Conservation (phyloP, 2,329 filamentous ascomycete genomes). For the Colletotrichum sp. region DNA sequence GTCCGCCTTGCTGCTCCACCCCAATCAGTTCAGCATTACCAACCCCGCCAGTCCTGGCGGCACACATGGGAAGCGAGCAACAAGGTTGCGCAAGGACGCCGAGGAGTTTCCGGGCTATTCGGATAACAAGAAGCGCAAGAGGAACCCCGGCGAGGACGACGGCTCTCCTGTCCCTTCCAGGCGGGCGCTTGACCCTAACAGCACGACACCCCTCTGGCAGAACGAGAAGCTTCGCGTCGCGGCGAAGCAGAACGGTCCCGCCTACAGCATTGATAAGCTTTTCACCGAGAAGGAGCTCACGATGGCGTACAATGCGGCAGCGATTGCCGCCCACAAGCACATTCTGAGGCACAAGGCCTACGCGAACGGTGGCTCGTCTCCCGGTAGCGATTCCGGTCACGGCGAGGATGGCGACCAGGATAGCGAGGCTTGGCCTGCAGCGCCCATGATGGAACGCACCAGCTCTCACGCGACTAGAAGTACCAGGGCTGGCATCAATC, state of each 20-base stretch:
- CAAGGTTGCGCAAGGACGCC: conserved; percentile 63
- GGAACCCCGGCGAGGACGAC: conserved; percentile 64
- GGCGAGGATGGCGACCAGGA: conserved; percentile 55
- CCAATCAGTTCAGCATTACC: conserved; percentile 70
- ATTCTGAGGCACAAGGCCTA: conserved; percentile 61
- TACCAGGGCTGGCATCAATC: conserved; percentile 58
- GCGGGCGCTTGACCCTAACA: conserved; percentile 59
- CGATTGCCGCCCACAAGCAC: conserved; percentile 66
- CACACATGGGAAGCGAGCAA: conserved; percentile 67
- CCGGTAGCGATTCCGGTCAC: conserved; percentile 59
- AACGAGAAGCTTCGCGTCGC: conserved; percentile 60
- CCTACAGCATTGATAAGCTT: conserved; percentile 72
- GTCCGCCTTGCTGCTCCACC: conserved; percentile 68
- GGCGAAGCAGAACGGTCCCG: conserved; percentile 61
- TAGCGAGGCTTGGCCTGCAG: conserved; percentile 50
- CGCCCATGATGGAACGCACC: conserved; percentile 66
- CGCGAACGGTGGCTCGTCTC: conserved; percentile 55
- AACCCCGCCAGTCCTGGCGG: conserved; percentile 70
- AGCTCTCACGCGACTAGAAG: conserved; percentile 69
- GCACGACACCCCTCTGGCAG: conserved; percentile 67
- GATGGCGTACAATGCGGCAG: conserved; percentile 68
- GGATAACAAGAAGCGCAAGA: conserved; percentile 67
- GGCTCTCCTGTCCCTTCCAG: conserved; percentile 66
- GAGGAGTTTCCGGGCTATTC: conserved; percentile 62
- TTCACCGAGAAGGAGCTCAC: conserved; percentile 74